Evolutionary conservation across 2,329 filamentous ascomycete genomes (phyloP).

Genomic region (Aspergillus fijiensis): DNA sequence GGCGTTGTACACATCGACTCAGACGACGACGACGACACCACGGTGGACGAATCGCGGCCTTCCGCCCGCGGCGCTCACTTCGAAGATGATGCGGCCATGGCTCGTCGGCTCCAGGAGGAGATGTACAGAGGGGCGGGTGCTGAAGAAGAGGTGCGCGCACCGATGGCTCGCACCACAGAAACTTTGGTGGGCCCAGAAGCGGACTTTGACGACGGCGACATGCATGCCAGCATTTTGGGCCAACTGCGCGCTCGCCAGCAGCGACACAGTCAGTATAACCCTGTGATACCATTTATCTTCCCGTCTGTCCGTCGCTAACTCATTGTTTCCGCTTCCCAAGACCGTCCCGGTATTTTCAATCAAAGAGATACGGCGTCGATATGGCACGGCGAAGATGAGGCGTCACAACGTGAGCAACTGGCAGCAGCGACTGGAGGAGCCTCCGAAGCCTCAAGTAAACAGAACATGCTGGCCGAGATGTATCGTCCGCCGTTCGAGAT

Average conservation of each 20-base stretch:
- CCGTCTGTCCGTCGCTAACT: conserved; percentile 1
- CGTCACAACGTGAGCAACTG: conserved; percentile 53
- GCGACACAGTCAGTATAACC: conserved; percentile 34
- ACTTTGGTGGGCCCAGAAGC: conserved; percentile 76
- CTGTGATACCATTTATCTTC: not conserved
- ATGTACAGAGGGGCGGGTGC: conserved; percentile 64
- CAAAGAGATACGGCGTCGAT: conserved; percentile 59
- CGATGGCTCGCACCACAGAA: conserved; percentile 87
- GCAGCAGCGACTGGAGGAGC: conserved; percentile 64
- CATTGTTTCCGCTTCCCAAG: conserved; percentile 23
- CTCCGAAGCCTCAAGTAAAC: conserved; percentile 66
- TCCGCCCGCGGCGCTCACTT: conserved; percentile 50
- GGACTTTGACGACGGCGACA: conserved; percentile 55
- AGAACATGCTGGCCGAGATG: conserved; percentile 79
- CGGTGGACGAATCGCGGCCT: conserved; percentile 39
- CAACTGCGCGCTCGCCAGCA: conserved; percentile 57
- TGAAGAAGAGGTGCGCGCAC: conserved; percentile 73
- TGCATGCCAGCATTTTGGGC: conserved; percentile 63
- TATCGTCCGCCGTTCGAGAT: conserved; percentile 91
- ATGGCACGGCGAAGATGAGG: conserved; percentile 55
- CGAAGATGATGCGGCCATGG: conserved; percentile 93
- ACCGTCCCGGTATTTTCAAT: conserved; percentile 67
- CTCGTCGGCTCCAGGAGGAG: conserved; percentile 86
- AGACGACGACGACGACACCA: conserved; percentile 61
- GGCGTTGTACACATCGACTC: conserved; percentile 75